Percentiles rank a stretch among this genome's conserved stretches.
These are phyloP conservation scores for Nannochloropsis oceanica DNA, from an alignment of 108 stramenopile genomes.

Conservation along the genomic window DNA sequence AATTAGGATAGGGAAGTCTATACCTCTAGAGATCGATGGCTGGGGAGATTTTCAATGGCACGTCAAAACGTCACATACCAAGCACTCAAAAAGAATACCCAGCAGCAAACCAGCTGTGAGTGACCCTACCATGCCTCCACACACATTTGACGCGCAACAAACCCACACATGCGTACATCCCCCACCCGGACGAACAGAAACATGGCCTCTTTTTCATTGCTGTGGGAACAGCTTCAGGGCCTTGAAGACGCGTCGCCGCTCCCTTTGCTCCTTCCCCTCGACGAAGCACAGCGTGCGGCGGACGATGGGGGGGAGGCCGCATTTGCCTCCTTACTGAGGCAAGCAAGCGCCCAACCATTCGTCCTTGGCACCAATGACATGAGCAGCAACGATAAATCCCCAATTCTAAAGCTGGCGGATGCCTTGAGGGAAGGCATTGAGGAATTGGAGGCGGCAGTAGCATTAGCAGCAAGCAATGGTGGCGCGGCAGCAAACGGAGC, in stretches of 20 bases:
- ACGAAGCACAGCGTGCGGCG: neutral
- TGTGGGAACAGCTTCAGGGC: neutral
- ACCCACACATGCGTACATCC: too few relatives aligned
- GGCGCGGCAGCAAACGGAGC: neutral
- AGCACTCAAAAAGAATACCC: too few relatives aligned
- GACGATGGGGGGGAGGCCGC: neutral
- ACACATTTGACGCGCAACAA: too few relatives aligned
- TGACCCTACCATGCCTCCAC: too few relatives aligned
- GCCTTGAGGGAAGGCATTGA: neutral
- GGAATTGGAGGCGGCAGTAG: neutral
- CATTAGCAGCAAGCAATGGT: neutral
- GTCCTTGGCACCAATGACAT: too few relatives aligned
- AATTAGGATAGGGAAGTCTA: too few relatives aligned
- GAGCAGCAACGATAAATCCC: neutral
- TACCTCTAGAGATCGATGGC: too few relatives aligned
- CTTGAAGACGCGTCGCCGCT: conserved; percentile 38
- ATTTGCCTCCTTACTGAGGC: neutral
- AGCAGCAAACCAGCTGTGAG: too few relatives aligned
- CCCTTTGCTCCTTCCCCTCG: conserved; percentile 5
- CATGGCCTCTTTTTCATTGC: neutral
- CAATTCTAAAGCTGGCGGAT: neutral
- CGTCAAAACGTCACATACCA: too few relatives aligned
- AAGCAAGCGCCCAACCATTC: neutral
- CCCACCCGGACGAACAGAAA: too few relatives aligned
- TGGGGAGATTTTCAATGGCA: too few relatives aligned